Conservation (phyloP, 305 asterid species). For the Vinca major region DNA sequence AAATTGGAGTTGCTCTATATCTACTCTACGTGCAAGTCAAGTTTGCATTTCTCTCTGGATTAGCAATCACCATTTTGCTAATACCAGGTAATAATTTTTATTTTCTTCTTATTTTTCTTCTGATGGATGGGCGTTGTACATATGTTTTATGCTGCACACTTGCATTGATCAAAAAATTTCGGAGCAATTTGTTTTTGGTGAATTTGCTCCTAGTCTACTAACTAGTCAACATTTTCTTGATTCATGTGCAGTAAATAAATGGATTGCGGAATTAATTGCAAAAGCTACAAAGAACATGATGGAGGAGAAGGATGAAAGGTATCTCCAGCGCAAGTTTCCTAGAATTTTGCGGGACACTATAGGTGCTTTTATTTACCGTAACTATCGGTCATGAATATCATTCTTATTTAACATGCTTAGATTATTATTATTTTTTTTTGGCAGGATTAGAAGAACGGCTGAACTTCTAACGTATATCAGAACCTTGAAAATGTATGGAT, state of each 20-base stretch:
- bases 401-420: constrained; percentile 5
- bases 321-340: constrained; percentile 3
- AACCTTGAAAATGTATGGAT: constrained; percentile 87
- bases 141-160: too few relatives aligned
- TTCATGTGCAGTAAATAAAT: constrained; percentile 64
- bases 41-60: constrained; percentile 84
- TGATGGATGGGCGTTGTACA: too few relatives aligned
- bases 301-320: constrained; percentile 99
- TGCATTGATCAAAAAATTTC: background rate
- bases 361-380: background rate
- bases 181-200: too few relatives aligned
- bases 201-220: too few relatives aligned
- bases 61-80: constrained; percentile 73
- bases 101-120: background rate
- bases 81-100: constrained; percentile 58
- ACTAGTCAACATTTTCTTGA: too few relatives aligned
- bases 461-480: constrained; percentile 77
- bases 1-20: constrained; percentile 86
- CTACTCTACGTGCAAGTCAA: constrained; percentile 83
- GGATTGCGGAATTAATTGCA: constrained; percentile 91
- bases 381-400: background rate
- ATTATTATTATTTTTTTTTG: constrained; percentile 20
- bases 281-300: constrained; percentile 78
- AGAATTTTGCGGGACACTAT: background rate
- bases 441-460: constrained; percentile 80